These are phyloP conservation scores for Pseudocercospora musae DNA, from an alignment of 2,329 filamentous ascomycete genomes.

Conservation along the genomic window DNA sequence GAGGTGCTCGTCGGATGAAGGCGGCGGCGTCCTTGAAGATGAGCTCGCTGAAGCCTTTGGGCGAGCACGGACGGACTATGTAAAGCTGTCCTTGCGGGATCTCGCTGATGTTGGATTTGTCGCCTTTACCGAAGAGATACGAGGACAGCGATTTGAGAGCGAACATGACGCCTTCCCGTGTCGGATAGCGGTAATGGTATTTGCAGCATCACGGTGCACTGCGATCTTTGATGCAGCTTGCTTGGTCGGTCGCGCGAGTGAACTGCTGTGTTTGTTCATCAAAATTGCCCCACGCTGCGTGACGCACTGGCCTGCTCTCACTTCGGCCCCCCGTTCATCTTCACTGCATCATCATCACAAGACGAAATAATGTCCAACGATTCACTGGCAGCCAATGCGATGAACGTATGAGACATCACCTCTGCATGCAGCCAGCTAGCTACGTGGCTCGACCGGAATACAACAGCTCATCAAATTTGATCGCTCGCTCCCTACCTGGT, in stretches of 20 bases:
- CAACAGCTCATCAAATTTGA: too few relatives aligned
- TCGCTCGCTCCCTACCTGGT: too few relatives aligned
- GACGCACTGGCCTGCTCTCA: neutral
- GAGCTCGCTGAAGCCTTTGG: conserved; percentile 96
- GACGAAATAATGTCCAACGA: neutral
- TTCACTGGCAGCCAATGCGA: neutral
- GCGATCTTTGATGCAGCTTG: neutral
- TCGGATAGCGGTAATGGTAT: neutral
- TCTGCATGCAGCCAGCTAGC: too few relatives aligned
- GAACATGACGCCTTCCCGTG: conserved; percentile 28
- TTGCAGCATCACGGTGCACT: conserved; percentile 15
- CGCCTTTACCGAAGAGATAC: conserved; percentile 82
- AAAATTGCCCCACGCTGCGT: neutral
- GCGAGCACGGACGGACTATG: conserved; percentile 88
- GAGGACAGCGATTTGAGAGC: conserved; percentile 52
- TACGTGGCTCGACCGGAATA: too few relatives aligned
- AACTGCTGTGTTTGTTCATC: neutral
- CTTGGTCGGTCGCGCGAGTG: too few relatives aligned
- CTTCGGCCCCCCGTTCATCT: too few relatives aligned
- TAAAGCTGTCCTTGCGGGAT: conserved; percentile 95
- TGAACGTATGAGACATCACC: too few relatives aligned
- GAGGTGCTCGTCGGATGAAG: conserved; percentile 85
- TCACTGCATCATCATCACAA: too few relatives aligned
- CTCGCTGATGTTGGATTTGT: conserved; percentile 90
- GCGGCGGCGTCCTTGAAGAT: conserved; percentile 95